These are phyloP conservation scores for Rhodotorula sp. DNA, from an alignment of 1,284 basidiomycete species.

Conservation along the genomic window DNA sequence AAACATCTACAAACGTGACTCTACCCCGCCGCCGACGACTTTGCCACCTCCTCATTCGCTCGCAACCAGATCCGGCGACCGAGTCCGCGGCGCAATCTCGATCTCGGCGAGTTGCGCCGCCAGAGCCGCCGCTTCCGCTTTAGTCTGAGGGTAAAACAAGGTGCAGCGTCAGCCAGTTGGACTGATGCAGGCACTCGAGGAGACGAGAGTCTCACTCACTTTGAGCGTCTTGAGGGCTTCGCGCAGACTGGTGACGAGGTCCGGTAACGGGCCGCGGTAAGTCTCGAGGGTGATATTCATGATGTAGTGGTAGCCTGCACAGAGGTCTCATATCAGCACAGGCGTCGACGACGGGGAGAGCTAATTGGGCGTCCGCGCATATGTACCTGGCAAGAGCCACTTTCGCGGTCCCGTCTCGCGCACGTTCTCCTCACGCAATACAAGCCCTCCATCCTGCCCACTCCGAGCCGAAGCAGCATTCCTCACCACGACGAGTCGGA, in stretches of 20 bases:
- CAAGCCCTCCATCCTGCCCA: neutral
- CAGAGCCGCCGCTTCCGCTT: constrained; percentile 2
- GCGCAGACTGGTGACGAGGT: constrained; percentile 25
- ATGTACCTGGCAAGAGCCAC: constrained; percentile 39
- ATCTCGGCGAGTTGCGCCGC: neutral
- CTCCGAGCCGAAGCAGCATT: constrained; percentile 10
- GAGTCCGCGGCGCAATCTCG: constrained; percentile 5
- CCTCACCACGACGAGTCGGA: constrained; percentile 37
- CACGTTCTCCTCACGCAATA: neutral
- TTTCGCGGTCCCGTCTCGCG: constrained; percentile 24
- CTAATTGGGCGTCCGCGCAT: no score
- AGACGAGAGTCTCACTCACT: constrained; percentile 13
- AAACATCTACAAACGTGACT: neutral
- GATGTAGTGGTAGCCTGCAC: constrained; percentile 32
- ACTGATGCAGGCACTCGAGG: neutral
- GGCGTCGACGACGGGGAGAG: no score
- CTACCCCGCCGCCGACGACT: neutral
- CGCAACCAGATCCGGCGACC: neutral
- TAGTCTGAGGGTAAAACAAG: neutral
- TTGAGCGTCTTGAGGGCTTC: constrained; percentile 21
- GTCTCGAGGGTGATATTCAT: constrained; percentile 34
- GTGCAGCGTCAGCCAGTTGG: neutral
- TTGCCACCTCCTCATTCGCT: no score
- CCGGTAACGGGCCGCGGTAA: constrained; percentile 30
- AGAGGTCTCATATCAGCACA: accelerated